Evolutionary conservation across 805 yeast species (phyloP), one percentile per base, ranked within the genome.

Genomic region (Pichia exigua): DNA sequence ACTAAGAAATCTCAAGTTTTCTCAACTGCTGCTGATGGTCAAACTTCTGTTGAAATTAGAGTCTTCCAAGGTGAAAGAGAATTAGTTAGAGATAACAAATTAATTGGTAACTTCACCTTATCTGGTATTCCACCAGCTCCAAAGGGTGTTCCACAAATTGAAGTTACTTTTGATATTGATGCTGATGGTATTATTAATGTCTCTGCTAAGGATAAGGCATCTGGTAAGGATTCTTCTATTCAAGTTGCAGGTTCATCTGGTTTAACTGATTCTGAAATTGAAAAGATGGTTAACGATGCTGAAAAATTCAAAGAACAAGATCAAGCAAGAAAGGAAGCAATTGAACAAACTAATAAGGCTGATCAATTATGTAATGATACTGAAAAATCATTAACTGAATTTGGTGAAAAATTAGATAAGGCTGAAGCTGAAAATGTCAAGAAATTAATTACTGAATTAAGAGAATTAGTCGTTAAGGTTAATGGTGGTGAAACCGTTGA

Each of bases 51-150:
- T 63, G 96, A 89, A 78, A 90, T 90, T 76, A 85, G 97, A 77
- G 97, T 90, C 55, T 91, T 88, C 96, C 97, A 90, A 79, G 97
- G 97, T 79, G 97, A 90, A 81, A 87, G 97, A 81, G 97, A 90
- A 77, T 83, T 91, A 68, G 95, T 92, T 66, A 86, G 95, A 77
- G 97, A 90, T 80, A 90, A 90, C 87, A 90, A 91, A 78, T 81
- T 91, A 71, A 87, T 90, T 71, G 97, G 97, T 74, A 90, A 91
- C 87, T 90, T 90, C 76, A 90, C 95, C 57, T 80, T 90, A 65
- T 77, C 94, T 59, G 97, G 97, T 74, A 90, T 90, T 63, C 97
- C 95, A 67, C 95, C 95, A 60, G 94, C 94, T 63, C 91, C 94
- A 73, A 87, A 87, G 83, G 95, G 95, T 77, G 92, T 86, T 61